Evolutionary conservation across 2,329 filamentous ascomycete genomes (phyloP).

Genomic region (Trichoderma lentiforme): DNA sequence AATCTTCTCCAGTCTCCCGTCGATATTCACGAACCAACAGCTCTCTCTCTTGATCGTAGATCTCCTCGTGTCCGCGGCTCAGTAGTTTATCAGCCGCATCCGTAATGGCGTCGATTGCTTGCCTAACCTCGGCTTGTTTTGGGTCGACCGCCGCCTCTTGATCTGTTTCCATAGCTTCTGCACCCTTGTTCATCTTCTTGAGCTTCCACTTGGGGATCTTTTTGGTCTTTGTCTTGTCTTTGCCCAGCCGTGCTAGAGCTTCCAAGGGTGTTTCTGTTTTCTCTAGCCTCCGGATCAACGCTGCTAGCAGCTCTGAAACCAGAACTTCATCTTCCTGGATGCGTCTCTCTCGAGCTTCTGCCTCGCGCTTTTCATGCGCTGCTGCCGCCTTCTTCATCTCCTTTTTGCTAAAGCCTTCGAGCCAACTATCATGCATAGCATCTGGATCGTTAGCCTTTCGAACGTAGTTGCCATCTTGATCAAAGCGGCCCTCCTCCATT

Average conservation of each 20-base stretch:
- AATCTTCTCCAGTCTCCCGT: constrained; percentile 82
- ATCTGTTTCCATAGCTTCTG: constrained; percentile 68
- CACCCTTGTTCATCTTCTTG: constrained; percentile 60
- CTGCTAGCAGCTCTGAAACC: constrained; percentile 68
- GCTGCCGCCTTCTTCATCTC: constrained; percentile 86
- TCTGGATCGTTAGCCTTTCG: constrained; percentile 86
- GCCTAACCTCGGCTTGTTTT: constrained; percentile 65
- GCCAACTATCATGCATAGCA: constrained; percentile 85
- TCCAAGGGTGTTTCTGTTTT: constrained; percentile 83
- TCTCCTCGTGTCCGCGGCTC: constrained; percentile 77
- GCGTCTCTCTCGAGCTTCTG: constrained; percentile 67
- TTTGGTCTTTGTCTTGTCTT: constrained; percentile 58
- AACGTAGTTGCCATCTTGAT: constrained; percentile 86
- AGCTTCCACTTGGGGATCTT: constrained; percentile 65
- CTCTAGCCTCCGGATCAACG: constrained; percentile 70
- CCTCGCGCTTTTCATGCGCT: constrained; percentile 81
- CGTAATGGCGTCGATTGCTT: constrained; percentile 77
- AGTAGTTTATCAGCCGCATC: constrained; percentile 86
- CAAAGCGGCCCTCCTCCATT: constrained; percentile 89
- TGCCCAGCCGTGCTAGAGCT: constrained; percentile 77
- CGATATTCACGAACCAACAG: constrained; percentile 77
- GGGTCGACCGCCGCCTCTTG: constrained; percentile 54
- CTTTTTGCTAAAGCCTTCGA: constrained; percentile 89
- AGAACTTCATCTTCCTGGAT: constrained; percentile 71
- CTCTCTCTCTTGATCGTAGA: constrained; percentile 88